Percentiles rank a stretch among this genome's conserved stretches.
phyloP scores from a whole-genome alignment of 2,329 filamentous ascomycete species.

The Cercospora sojina region DNA sequence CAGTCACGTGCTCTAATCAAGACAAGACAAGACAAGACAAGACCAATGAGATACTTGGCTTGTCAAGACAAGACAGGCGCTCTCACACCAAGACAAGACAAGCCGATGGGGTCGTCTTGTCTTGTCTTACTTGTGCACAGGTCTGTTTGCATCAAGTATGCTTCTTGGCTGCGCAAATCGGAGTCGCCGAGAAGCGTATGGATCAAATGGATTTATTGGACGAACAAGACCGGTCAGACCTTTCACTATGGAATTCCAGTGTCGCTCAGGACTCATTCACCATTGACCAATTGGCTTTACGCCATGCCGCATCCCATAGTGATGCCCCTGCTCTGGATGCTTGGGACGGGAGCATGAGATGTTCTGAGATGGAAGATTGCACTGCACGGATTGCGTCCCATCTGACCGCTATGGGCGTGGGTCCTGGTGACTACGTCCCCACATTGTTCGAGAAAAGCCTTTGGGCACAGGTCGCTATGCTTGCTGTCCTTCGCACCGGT shows the following conservation, averaged over 20 bases:
- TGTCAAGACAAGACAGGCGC: too few species aligned
- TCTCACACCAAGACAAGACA: too few species aligned
- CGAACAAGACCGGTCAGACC: background rate
- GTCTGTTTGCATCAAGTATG: background rate
- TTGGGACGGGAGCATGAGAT: conserved; percentile 33
- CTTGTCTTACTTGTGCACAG: too few species aligned
- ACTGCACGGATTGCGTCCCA: conserved; percentile 13
- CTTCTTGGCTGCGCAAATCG: background rate
- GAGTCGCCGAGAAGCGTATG: background rate
- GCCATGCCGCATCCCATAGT: background rate
- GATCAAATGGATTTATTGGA: background rate
- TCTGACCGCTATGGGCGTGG: conserved; percentile 6
- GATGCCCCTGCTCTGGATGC: conserved; percentile 15
- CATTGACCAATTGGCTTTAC: background rate
- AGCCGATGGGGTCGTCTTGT: too few species aligned
- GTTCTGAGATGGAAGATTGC: conserved; percentile 27
- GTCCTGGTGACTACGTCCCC: conserved; percentile 19
- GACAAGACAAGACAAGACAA: too few species aligned
- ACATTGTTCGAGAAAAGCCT: conserved; percentile 33
- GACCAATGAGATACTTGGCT: too few species aligned
- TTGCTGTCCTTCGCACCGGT: conserved; percentile 35
- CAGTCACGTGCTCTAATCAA: too few species aligned
- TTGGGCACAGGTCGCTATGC: conserved; percentile 30
- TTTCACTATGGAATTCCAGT: background rate
- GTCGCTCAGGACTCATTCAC: background rate